phyloP scores from a whole-genome alignment of 2,329 filamentous ascomycete species.

The Aspergillus terreus region DNA sequence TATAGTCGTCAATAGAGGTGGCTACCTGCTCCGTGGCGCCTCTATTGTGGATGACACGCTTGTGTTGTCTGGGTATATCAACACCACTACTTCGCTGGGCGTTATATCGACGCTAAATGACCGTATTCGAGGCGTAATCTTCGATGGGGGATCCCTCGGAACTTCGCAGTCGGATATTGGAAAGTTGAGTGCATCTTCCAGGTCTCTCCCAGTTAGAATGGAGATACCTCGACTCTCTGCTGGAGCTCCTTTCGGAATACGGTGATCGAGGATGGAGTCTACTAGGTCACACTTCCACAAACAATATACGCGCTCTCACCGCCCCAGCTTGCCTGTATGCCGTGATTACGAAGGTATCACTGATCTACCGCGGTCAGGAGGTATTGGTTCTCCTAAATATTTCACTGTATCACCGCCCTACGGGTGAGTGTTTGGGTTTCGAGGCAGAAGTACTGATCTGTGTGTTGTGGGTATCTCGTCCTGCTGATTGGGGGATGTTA shows the following conservation, averaged over 20 bases:
- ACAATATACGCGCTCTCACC: conserved; percentile 11
- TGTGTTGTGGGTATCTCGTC: too few relatives aligned
- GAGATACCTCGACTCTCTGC: conserved; percentile 15
- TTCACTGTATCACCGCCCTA: too few relatives aligned
- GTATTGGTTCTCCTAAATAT: conserved; percentile 14
- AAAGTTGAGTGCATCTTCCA: conserved; percentile 6
- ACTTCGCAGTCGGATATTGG: background rate
- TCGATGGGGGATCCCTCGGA: conserved; percentile 8
- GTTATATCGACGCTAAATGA: conserved; percentile 11
- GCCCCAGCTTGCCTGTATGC: conserved; percentile 25
- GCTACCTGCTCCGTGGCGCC: conserved; percentile 24
- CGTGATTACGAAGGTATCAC: conserved; percentile 26
- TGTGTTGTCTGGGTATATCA: conserved; percentile 12
- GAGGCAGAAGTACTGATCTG: too few relatives aligned
- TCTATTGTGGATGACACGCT: background rate
- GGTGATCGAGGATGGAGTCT: conserved; percentile 11
- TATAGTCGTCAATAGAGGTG: conserved; percentile 22
- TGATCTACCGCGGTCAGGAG: conserved; percentile 27
- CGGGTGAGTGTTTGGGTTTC: too few relatives aligned
- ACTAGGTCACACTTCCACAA: conserved; percentile 3
- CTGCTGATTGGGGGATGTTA: too few relatives aligned
- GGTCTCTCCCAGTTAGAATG: conserved; percentile 11
- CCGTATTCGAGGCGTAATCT: background rate
- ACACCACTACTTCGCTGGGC: conserved; percentile 15
- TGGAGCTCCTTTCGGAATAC: conserved; percentile 11